Evolutionary conservation across 176 grass and related monocot species (phyloP).

Genomic region (Cenchrus purpureus): DNA sequence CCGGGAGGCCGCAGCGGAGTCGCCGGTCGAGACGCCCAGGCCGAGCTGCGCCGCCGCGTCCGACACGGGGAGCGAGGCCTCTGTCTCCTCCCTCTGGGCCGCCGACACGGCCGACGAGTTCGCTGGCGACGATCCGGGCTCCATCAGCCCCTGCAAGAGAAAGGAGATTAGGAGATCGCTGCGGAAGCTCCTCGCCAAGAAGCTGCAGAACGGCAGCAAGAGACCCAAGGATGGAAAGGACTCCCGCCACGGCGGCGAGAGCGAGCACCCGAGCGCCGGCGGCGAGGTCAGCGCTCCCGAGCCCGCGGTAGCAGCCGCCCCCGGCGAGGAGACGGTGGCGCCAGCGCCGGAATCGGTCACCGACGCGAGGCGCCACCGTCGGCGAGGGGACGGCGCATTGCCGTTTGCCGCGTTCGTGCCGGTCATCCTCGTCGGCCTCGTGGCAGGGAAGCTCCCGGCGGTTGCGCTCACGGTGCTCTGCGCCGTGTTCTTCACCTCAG

Average conservation of each 20-base stretch:
- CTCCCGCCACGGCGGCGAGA: not conserved
- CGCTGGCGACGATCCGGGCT: not conserved
- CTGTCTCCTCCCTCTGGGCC: constrained; percentile 5
- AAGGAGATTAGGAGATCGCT: constrained; percentile 50
- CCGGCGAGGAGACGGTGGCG: not conserved
- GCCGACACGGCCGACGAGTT: constrained; percentile 25
- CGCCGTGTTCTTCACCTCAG: constrained; percentile 42
- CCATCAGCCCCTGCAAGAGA: not conserved
- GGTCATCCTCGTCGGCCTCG: constrained; percentile 67
- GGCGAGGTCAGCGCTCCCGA: constrained; percentile 27
- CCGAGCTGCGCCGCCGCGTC: constrained; percentile 34
- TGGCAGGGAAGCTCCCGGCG: constrained; percentile 64
- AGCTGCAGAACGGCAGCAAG: constrained; percentile 17
- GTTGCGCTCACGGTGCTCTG: constrained; percentile 58
- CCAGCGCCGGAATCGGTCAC: not conserved
- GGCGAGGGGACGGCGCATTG: constrained; percentile 8
- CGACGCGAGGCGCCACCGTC: not conserved
- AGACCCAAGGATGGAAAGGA: constrained; percentile 1
- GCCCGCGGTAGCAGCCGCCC: not conserved
- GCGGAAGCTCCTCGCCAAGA: constrained; percentile 52
- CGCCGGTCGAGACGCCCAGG: constrained; percentile 28
- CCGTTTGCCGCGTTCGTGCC: constrained; percentile 36
- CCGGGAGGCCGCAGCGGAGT: constrained; percentile 33
- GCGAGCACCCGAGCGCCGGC: constrained; percentile 20
- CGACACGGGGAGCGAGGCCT: constrained; percentile 1